These are phyloP conservation scores for Telfairia occidentalis DNA, from an alignment of 331 rosid species.

Conservation along the genomic window DNA sequence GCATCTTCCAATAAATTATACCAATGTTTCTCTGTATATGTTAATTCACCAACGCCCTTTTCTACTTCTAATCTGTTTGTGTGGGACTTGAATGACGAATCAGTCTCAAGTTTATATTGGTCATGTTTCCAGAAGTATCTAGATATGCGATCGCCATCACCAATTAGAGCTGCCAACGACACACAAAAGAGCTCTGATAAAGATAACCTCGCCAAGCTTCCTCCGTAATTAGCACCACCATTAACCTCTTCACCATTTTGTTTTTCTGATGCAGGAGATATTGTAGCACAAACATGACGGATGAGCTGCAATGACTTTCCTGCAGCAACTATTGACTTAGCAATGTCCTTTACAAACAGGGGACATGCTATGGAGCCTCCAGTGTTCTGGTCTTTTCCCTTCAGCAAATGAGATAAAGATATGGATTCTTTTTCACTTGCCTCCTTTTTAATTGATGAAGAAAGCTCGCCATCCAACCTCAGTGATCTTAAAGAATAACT, in stretches of 20 bases:
- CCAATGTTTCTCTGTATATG: slow-evolving; percentile 54
- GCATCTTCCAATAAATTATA: slow-evolving; percentile 57
- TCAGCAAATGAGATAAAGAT: slow-evolving; percentile 26
- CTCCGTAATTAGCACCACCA: slow-evolving; percentile 33
- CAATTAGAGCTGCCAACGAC: slow-evolving; percentile 75
- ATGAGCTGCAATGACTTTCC: slow-evolving; percentile 93
- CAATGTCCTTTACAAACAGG: slow-evolving; percentile 60
- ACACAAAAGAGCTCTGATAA: slow-evolving; percentile 73
- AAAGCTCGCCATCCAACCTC: slow-evolving; percentile 29
- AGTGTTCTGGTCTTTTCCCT: slow-evolving; percentile 43
- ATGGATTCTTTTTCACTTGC: slow-evolving; percentile 37
- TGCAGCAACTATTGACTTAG: slow-evolving; percentile 74
- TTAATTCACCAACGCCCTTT: slow-evolving; percentile 22
- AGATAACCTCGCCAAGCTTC: slow-evolving; percentile 52
- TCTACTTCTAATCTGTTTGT: slow-evolving; percentile 24
- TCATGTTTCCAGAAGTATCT: slow-evolving; percentile 51
- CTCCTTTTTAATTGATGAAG: slow-evolving; percentile 35
- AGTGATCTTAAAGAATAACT: slow-evolving; percentile 58
- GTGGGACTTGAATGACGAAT: slow-evolving; percentile 21
- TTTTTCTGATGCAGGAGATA: slow-evolving; percentile 28
- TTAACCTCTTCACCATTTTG: slow-evolving; percentile 39
- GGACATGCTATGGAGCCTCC: slow-evolving; percentile 55
- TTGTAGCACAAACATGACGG: slow-evolving; percentile 43
- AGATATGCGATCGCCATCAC: slow-evolving; percentile 68
- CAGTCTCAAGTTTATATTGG: slow-evolving; percentile 19